A percentile compares a stretch with the other conserved stretches of the same genome.
Conservation (phyloP, 768 basidiomycete species). For the Auricularia sp. region DNA sequence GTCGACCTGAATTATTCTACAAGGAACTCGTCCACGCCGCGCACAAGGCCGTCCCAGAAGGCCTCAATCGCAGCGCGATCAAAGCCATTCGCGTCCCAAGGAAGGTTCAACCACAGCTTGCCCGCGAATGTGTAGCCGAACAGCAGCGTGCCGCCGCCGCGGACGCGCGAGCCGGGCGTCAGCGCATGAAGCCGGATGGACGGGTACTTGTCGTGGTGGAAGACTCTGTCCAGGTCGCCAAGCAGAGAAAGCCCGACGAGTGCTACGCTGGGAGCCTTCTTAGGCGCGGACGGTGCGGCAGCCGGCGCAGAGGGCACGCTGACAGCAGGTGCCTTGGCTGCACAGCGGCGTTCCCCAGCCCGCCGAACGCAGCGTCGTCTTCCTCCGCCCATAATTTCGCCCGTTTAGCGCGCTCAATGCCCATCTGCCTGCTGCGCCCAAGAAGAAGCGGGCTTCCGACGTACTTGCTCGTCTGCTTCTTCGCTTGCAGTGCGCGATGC, state of each 20-base stretch:
- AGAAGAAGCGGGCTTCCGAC: conserved; percentile 55
- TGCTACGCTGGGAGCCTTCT: conserved; percentile 44
- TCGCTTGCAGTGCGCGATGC: conserved; percentile 62
- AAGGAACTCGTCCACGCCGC: conserved; percentile 51
- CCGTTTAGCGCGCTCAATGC: conserved; percentile 46
- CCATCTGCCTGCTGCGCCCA: conserved; percentile 58
- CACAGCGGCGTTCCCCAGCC: background rate
- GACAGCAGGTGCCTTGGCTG: background rate
- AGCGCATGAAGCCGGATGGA: conserved; percentile 54
- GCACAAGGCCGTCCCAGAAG: conserved; percentile 58
- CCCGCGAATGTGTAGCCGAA: conserved; percentile 71
- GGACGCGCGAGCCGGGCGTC: conserved; percentile 75
- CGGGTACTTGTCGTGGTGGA: conserved; percentile 55
- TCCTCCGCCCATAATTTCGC: conserved; percentile 63
- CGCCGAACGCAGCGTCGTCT: conserved; percentile 42
- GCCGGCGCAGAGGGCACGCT: background rate
- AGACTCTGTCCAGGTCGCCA: conserved; percentile 77
- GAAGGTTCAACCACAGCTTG: conserved; percentile 69
- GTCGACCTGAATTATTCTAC: conserved; percentile 12
- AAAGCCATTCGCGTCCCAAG: conserved; percentile 73
- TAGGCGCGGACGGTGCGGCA: conserved; percentile 8
- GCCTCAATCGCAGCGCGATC: conserved; percentile 45
- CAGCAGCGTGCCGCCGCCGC: conserved; percentile 67
- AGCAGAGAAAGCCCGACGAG: conserved; percentile 73
- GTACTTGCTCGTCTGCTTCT: conserved; percentile 52